Base-by-base conservation (phyloP, 2,329 filamentous ascomycete genomes). In the Sporothrix pseudoabietina region DNA sequence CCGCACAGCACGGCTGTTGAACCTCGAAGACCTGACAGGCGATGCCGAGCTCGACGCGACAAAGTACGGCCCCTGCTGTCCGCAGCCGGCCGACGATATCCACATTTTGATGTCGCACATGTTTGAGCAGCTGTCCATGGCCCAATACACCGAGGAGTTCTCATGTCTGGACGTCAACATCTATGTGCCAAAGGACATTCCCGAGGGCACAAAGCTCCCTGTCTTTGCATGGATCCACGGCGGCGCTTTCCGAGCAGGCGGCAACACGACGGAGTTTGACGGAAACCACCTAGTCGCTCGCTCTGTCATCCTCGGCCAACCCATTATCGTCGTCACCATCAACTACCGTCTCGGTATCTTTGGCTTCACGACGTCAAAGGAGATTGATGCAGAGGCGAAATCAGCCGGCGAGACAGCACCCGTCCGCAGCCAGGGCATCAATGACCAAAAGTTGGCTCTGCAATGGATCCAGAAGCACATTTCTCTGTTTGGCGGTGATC, bases 381-480 rank as follows among this genome's bases (percentile, higher is more conserved):
- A 77, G 57, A 59, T 77, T 30, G 66, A 74, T 22, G 71, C 71
- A 19, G 72, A 75, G 22, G 70, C 72, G 2, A 19, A 5, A 4
- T 47, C 35, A 0, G 44, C 41, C 30, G 74, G 74, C 39, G 72
- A 72, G 14, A 72, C 66, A 55, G 7, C 41, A 7, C 72, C 73
- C 0, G 72, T 84, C 26, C 73, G 87, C 10, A 89, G 90, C 74
- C 84, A 85, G 1, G 87, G 87, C 0, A 78, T 89, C 0, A 79
- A 86, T 4, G 87, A 89, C 73, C 86, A 88, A 76, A 81, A 83
- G 16, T 83, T 84, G 4, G 84, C 85, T 1, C 78, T 90, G 1
- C 78, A 84, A 19, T 63, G 88, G 82, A 84, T 89, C 0, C 84
- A 87, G 69, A 81, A 80, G 12, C 78, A 89, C 74, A 87, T 89